A percentile compares a stretch with the other conserved stretches of the same genome.
Evolutionary conservation across 129 eudicot species (phyloP).

Genomic region (Escallonia rubra): DNA sequence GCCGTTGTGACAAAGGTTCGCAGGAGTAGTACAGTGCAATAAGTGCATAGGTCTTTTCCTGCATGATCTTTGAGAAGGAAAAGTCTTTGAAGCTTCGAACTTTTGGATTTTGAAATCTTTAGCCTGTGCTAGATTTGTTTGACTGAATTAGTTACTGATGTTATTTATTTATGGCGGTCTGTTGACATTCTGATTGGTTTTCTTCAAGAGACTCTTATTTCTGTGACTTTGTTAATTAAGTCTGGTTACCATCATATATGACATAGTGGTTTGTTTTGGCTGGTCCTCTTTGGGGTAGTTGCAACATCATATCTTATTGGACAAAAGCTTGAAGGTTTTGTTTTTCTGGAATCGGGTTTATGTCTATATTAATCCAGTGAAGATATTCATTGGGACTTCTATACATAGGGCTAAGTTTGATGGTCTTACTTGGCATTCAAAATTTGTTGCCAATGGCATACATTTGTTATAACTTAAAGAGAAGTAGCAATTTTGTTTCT

Average conservation of each 20-base stretch:
- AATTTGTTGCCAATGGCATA: no score
- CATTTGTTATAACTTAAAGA: no score
- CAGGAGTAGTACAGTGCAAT: conserved; percentile 28
- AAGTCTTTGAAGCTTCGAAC: conserved; percentile 9
- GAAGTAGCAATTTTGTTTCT: no score
- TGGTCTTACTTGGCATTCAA: no score
- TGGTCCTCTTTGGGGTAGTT: no score
- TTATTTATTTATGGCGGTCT: background rate
- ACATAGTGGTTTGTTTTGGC: background rate
- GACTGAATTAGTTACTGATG: background rate
- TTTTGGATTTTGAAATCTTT: conserved; percentile 1
- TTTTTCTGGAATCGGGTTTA: no score
- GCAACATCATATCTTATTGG: no score
- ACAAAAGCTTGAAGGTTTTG: no score
- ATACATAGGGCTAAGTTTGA: no score
- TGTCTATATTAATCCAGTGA: no score
- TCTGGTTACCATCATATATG: background rate
- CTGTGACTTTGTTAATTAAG: background rate
- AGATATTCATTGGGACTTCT: no score
- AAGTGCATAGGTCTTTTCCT: conserved; percentile 15
- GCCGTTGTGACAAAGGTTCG: conserved; percentile 41
- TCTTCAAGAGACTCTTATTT: background rate
- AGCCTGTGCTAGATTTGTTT: conserved; percentile 9
- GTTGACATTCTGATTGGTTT: conserved; percentile 8
- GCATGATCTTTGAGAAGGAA: conserved; percentile 15